Conservation (phyloP, 2,329 filamentous ascomycete genomes). For the Fusarium sp. region DNA sequence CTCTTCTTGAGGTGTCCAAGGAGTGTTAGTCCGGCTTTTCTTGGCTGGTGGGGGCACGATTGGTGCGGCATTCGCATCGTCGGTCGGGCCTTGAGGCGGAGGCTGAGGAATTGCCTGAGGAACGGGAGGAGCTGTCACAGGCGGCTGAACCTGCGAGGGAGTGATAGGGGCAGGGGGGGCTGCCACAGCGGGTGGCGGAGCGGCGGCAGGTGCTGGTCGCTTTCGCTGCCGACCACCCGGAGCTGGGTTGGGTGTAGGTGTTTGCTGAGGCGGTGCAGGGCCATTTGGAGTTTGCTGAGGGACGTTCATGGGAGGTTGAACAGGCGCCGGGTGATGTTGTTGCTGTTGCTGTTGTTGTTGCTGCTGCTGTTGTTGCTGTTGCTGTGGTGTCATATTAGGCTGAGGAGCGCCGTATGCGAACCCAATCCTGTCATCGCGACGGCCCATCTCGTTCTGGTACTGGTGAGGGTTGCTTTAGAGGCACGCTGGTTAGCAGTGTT, state of each 20-base stretch:
- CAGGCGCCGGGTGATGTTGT: constrained; percentile 55
- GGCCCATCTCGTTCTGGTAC: constrained; percentile 65
- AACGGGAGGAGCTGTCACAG: constrained; percentile 48
- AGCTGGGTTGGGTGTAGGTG: constrained; percentile 56
- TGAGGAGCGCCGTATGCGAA: constrained; percentile 58
- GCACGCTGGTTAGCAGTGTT: constrained; percentile 49
- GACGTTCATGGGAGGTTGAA: constrained; percentile 57
- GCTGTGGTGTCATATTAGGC: constrained; percentile 55
- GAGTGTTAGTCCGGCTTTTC: constrained; percentile 98
- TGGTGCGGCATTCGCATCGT: constrained; percentile 50
- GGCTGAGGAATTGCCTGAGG: constrained; percentile 49
- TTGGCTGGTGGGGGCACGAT: constrained; percentile 73
- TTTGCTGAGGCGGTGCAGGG: constrained; percentile 52
- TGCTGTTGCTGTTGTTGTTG: constrained; percentile 51
- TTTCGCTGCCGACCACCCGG: constrained; percentile 57
- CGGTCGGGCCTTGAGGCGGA: constrained; percentile 48
- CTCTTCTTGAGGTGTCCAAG: constrained; percentile 96
- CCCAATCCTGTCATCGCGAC: constrained; percentile 58
- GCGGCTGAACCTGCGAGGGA: constrained; percentile 51
- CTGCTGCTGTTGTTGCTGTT: constrained; percentile 51
- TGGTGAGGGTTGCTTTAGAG: constrained; percentile 57
- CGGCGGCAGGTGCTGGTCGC: constrained; percentile 56
- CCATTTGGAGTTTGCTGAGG: constrained; percentile 55
- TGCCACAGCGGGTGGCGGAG: constrained; percentile 55
- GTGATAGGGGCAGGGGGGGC: constrained; percentile 52